Base-by-base conservation (phyloP, 345 rosid species). In the Mangifera indica region DNA sequence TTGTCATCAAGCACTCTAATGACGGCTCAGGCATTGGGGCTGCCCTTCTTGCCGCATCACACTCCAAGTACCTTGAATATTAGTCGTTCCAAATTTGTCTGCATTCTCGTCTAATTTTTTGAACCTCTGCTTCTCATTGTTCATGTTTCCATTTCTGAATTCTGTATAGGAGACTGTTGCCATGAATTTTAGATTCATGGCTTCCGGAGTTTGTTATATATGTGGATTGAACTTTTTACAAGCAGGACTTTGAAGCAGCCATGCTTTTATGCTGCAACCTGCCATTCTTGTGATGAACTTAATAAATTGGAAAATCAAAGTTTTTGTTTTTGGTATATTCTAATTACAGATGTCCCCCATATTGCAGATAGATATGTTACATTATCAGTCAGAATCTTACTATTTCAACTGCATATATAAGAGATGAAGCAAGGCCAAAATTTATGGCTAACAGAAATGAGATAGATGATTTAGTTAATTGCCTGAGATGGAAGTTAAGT, bases 11-110 rank as follows among this genome's bases (percentile, higher is more conserved):
- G 68, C 89, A 80, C 56, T 75, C 93, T 14, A 89, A 80, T 42
- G 97, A 91, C 42, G 97, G 97, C 11, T 91, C 97, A 10, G 94
- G 97, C 21, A 81, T 89, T 15, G 92, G 97, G 60, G 97, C 93
- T 29, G 93, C 93, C 2, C 80, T 91, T 55, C 89, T 89, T 2
- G 92, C 94, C 10, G 97, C 97, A 42, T 87, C 92, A 5, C 94
- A 91, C 53, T 87, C 92, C 65, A 85, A 71, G 74, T 85, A 88
- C 70, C 83, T 65, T 40, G 70, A 69, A 63, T 20, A 4, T 42
- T 68, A 67, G 26, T 75, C 60, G 3, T 56, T 56, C 25, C 7
- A 7, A 56, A 21, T 22, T 24, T 56, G 14, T 67, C 71, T 32
- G 21, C 32, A n/a, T 56, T 56, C 14, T 18, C 10, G 10, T 49